Evolutionary conservation across 108 stramenopile genomes (phyloP), one percentile per base, ranked within the genome.

Genomic region (Chaetoceros tenuissimus): DNA sequence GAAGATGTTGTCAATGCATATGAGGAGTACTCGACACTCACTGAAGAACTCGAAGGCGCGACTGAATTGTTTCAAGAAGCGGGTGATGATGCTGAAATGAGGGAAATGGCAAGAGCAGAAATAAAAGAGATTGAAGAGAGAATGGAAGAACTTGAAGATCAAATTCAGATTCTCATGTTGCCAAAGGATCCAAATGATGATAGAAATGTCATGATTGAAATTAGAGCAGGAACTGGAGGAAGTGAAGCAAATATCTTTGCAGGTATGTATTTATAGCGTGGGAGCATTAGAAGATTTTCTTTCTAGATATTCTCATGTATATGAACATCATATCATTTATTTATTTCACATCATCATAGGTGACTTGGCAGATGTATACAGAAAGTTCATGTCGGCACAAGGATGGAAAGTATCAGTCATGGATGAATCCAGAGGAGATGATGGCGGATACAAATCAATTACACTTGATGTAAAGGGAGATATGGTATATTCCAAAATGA

Each of bases 201-300:
- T 23, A 73, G 85, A 47, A 91, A 94, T 67, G 87, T 89, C 44
- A 94, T 97, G 80, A 59, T 99, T 23, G 96, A 97, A 63, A 96
- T 99, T 29, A 80, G 97, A 30, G 94, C 97, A 24, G 98, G 98
- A 19, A 94, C 94, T 8, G 98, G 98, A 23, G 98, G 98, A 17
- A 89, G 88, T 17, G 98, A 99, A 71, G 96, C 96, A 7, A 83
- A 81, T 28, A 78, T 96, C 19, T 99, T 97, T 76, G 95, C 93
- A 8, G 86, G 84, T 79, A 51, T 53, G 74, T 57, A 1, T 21
- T 16, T 16, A 16, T 26, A 7, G 19, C 17, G 1, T 2, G n/a
- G n/a, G n/a, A n/a, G n/a, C n/a, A n/a, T n/a, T n/a, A n/a, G n/a
- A n/a, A n/a, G n/a, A n/a, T n/a, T n/a, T 61, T 44, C 23, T 51